These are phyloP conservation scores for Senna siamea DNA, from an alignment of 306 rosid genomes.

Conservation along the genomic window DNA sequence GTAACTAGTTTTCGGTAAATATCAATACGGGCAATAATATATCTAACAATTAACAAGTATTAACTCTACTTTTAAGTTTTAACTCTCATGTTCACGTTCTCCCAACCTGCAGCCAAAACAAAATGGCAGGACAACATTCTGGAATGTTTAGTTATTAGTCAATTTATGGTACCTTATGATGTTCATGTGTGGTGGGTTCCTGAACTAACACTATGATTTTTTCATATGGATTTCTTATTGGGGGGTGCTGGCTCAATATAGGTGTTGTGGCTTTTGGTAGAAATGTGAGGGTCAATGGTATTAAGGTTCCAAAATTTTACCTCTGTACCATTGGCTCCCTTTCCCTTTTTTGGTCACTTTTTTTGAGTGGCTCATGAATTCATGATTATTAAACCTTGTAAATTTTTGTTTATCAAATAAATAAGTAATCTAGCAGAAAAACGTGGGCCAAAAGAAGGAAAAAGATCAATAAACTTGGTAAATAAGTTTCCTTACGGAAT, in stretches of 20 bases:
- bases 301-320: neutral
- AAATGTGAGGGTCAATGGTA: neutral
- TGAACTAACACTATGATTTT: neutral
- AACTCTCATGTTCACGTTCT: neutral
- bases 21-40: neutral
- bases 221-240: neutral
- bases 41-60: conserved; percentile 5
- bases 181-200: neutral
- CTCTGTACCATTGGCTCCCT: neutral
- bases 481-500: conserved; percentile 18
- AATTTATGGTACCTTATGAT: neutral
- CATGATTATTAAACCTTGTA: conserved; percentile 10
- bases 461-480: conserved; percentile 4
- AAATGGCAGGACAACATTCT: conserved; percentile 1
- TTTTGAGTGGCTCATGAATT: conserved; percentile 9
- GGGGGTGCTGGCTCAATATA: neutral
- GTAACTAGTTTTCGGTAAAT: neutral
- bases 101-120: neutral
- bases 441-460: conserved; percentile 6
- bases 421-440: neutral
- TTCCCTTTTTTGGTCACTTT: neutral
- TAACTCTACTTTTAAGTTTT: conserved; percentile 14
- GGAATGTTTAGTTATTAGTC: neutral
- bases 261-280: conserved; percentile 5
- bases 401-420: conserved; percentile 4